These are phyloP conservation scores for Sistotremastrum niveocremeum DNA, from an alignment of 768 basidiomycete species.

Conservation along the genomic window DNA sequence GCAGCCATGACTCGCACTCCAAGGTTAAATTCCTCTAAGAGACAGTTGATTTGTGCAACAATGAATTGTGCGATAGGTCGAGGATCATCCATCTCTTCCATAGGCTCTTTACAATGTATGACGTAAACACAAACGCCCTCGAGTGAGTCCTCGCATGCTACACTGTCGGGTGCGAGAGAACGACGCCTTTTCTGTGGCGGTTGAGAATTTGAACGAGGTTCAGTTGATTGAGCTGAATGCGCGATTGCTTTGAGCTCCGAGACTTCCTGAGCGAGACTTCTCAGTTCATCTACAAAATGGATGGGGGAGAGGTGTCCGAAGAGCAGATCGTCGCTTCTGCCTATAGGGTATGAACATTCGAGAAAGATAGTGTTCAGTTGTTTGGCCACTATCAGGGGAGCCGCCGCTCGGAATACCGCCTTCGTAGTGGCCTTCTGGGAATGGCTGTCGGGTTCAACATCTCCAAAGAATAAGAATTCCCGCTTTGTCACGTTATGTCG, in stretches of 20 bases:
- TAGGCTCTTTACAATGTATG: constrained; percentile 77
- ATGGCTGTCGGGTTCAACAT: constrained; percentile 78
- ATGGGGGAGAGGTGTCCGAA: constrained; percentile 83
- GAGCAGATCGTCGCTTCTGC: constrained; percentile 49
- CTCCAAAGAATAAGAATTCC: constrained; percentile 90
- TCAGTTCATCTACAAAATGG: constrained; percentile 65
- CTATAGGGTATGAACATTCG: constrained; percentile 82
- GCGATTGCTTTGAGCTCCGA: constrained; percentile 26
- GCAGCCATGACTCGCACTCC: constrained; percentile 61
- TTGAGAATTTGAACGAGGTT: not conserved
- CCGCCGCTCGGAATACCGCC: constrained; percentile 72
- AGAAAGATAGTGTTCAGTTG: constrained; percentile 74
- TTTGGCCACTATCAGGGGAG: constrained; percentile 51
- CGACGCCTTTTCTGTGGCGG: not conserved
- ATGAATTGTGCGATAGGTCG: constrained; percentile 53
- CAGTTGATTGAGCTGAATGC: constrained; percentile 1
- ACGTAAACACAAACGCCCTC: constrained; percentile 58
- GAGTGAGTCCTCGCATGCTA: constrained; percentile 31
- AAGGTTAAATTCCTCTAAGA: constrained; percentile 47
- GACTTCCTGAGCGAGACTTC: constrained; percentile 55
- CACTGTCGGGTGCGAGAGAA: not conserved
- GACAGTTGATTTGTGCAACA: constrained; percentile 50
- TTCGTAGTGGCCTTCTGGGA: constrained; percentile 46
- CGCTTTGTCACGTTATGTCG: constrained; percentile 37
- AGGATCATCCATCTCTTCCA: constrained; percentile 29